These are phyloP conservation scores for Niveomyces coronatus DNA, from an alignment of 2,329 filamentous ascomycete genomes.

Conservation along the genomic window DNA sequence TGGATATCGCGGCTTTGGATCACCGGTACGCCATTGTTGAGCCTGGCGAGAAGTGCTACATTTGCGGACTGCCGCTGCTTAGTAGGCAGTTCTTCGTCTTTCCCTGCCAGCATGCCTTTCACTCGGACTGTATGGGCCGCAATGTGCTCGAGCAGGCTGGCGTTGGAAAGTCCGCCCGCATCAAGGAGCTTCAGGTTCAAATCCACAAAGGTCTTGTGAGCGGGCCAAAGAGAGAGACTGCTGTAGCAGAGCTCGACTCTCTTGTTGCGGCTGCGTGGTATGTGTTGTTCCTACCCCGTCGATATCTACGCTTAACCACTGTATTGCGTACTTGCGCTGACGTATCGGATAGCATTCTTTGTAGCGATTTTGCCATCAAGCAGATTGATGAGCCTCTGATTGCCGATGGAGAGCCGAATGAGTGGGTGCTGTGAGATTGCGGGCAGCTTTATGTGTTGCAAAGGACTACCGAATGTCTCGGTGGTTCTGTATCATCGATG, in stretches of 20 bases:
- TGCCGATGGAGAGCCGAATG: constrained; percentile 58
- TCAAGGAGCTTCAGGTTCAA: constrained; percentile 75
- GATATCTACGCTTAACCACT: too few species aligned
- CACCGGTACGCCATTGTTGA: constrained; percentile 92
- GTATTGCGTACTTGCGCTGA: constrained; percentile 17
- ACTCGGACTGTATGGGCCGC: constrained; percentile 84
- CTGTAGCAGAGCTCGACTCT: constrained; percentile 83
- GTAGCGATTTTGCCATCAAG: constrained; percentile 90
- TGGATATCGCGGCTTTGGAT: constrained; percentile 77
- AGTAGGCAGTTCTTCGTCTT: constrained; percentile 96
- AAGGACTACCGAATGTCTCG: too few species aligned
- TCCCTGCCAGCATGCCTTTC: constrained; percentile 95
- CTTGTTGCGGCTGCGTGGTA: constrained; percentile 84
- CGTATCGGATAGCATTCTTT: constrained; percentile 59
- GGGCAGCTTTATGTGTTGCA: too few species aligned
- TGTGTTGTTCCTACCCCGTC: too few species aligned
- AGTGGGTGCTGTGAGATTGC: constrained; percentile 59
- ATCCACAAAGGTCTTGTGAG: constrained; percentile 66
- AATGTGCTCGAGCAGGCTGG: constrained; percentile 77
- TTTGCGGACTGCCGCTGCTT: constrained; percentile 74
- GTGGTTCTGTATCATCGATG: too few species aligned
- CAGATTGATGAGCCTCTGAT: constrained; percentile 91
- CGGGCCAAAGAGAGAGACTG: constrained; percentile 64
- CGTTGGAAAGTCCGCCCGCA: constrained; percentile 63
- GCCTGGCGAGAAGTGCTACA: constrained; percentile 87